These are phyloP conservation scores for Allium cepa DNA, from an alignment of 106 monocot species.

Conservation along the genomic window DNA sequence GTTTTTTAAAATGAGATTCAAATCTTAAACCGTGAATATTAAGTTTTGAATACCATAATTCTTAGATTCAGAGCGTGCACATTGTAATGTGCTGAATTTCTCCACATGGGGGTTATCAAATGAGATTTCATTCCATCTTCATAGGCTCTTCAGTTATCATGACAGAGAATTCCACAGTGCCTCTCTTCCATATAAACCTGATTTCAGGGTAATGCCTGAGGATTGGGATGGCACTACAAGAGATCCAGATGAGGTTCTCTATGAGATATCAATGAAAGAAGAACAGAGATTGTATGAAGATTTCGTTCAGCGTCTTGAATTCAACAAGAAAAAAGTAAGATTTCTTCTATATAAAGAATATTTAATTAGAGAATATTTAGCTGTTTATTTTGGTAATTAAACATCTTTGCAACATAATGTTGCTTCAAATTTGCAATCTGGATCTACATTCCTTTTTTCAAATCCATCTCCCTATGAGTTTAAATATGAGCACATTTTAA, in stretches of 20 bases:
- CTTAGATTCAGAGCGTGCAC: background rate
- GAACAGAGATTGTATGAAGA: constrained; percentile 78
- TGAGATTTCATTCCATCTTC: background rate
- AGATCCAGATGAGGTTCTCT: constrained; percentile 86
- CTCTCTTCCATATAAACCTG: constrained; percentile 79
- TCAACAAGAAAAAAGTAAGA: constrained; percentile 81
- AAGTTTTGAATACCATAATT: no score
- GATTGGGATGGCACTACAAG: constrained; percentile 81
- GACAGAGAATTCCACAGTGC: constrained; percentile 90
- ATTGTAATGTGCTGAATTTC: background rate
- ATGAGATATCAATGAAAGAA: constrained; percentile 87
- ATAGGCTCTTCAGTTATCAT: constrained; percentile 76
- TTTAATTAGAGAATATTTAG: no score
- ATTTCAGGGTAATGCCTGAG: constrained; percentile 92
- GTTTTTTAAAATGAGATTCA: no score
- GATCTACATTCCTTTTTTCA: no score
- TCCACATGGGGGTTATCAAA: no score
- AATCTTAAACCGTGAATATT: no score
- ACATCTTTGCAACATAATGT: no score
- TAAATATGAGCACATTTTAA: no score
- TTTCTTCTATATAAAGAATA: background rate
- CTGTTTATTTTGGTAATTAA: no score
- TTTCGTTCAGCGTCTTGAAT: constrained; percentile 65
- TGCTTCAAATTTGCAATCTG: no score
- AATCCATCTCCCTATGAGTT: no score